A percentile compares a stretch with the other conserved stretches of the same genome.
phyloP scores from a whole-genome alignment of 306 rosid species.

The Quercus robur region DNA sequence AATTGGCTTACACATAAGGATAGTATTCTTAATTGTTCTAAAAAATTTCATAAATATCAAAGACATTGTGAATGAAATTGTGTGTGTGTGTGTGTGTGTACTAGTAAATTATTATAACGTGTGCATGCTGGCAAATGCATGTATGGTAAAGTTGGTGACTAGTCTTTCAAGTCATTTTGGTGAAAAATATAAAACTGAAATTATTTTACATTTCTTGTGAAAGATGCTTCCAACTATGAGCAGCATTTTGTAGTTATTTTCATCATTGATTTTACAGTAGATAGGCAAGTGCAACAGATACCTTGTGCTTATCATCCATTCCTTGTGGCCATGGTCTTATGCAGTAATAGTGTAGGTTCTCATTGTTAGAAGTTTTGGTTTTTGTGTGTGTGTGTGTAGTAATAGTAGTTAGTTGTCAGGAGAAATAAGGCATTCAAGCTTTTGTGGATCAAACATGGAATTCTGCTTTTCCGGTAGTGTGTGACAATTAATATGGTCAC shows the following conservation, averaged over 20 bases:
- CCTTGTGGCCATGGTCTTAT: background rate
- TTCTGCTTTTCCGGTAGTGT: background rate
- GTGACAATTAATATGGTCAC: constrained; percentile 15
- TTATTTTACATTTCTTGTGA: background rate
- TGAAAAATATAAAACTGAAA: background rate
- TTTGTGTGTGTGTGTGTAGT: background rate
- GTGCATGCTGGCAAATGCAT: background rate
- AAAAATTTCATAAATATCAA: too few relatives aligned
- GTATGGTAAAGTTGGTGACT: background rate
- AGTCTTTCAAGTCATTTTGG: background rate
- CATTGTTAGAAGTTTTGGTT: background rate
- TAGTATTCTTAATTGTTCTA: too few relatives aligned
- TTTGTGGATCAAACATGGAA: constrained; percentile 3
- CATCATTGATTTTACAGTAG: background rate
- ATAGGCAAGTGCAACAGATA: background rate
- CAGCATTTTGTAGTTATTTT: background rate
- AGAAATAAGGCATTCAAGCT: background rate
- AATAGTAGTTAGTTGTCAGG: background rate
- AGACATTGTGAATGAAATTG: too few relatives aligned
- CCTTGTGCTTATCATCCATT: background rate
- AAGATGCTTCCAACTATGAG: background rate
- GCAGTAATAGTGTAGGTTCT: background rate
- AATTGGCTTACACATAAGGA: too few relatives aligned
- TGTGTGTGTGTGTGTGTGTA: background rate
- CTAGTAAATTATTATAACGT: background rate